A percentile compares a stretch with the other conserved stretches of the same genome.
Conservation (phyloP, 169 alveolate species). For the Cystoisospora suis region DNA sequence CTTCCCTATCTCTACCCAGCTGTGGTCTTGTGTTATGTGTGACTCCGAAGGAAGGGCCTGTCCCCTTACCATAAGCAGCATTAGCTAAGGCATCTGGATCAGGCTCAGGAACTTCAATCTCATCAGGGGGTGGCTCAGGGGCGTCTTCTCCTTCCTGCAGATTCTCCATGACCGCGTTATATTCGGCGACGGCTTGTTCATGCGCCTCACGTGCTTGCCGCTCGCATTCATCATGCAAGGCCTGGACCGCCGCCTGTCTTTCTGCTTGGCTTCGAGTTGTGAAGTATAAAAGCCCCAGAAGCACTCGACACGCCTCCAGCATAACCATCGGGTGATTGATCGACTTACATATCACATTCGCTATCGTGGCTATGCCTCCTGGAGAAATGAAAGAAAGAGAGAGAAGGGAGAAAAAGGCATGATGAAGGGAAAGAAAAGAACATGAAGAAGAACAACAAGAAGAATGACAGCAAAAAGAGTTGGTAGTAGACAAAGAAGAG, state of each 20-base stretch:
- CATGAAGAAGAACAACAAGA: background rate
- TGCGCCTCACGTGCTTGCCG: conserved; percentile 39
- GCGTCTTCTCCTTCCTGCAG: background rate
- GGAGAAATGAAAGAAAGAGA: background rate
- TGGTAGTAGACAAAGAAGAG: background rate
- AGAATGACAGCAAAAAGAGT: too few species aligned
- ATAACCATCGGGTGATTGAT: conserved; percentile 83
- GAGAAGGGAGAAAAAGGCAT: background rate
- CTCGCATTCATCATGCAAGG: conserved; percentile 51
- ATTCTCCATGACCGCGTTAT: too few species aligned
- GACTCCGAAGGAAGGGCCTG: background rate
- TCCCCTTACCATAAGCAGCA: conserved; percentile 56
- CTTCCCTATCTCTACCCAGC: too few species aligned
- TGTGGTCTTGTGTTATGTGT: background rate
- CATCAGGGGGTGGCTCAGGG: conserved; percentile 8
- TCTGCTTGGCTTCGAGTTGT: conserved; percentile 60
- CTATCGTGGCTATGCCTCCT: conserved; percentile 86
- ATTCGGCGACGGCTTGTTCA: conserved; percentile 46
- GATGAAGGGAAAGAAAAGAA: background rate
- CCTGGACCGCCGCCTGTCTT: conserved; percentile 66
- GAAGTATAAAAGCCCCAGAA: conserved; percentile 56
- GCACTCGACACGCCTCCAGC: conserved; percentile 81
- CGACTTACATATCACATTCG: conserved; percentile 79
- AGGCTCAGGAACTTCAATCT: conserved; percentile 55
- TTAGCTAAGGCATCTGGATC: conserved; percentile 62